Evolutionary conservation across 2,329 filamentous ascomycete species (phyloP).

Genomic region (Trichoderma breve): DNA sequence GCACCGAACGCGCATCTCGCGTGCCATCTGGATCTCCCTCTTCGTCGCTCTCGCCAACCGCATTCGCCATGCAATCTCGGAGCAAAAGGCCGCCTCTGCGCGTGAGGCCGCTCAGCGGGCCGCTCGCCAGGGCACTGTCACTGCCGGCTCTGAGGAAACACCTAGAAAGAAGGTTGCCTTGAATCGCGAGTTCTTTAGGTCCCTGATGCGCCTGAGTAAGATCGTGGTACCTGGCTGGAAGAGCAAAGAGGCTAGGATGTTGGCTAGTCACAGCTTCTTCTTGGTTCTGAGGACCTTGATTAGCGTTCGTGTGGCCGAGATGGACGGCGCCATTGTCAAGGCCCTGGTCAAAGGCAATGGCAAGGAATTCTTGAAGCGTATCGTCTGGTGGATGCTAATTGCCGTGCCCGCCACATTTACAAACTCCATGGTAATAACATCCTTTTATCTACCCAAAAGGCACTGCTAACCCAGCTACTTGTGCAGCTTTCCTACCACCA

Average conservation of each 20-base stretch:
- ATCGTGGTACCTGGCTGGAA: conserved; percentile 90
- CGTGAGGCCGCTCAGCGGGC: conserved; percentile 60
- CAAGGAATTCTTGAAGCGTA: conserved; percentile 80
- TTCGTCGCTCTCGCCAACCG: conserved; percentile 80
- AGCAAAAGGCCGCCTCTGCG: conserved; percentile 81
- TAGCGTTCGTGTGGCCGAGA: conserved; percentile 90
- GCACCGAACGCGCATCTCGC: conserved; percentile 79
- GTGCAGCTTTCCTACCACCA: conserved; percentile 88
- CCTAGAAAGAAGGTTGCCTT: conserved; percentile 81
- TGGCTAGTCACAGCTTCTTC: conserved; percentile 91
- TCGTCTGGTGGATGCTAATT: conserved; percentile 98
- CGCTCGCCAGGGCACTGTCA: conserved; percentile 49
- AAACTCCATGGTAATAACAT: conserved; percentile 81
- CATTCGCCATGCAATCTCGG: conserved; percentile 84
- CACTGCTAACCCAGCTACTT: not conserved
- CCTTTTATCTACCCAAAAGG: not conserved
- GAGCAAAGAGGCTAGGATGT: conserved; percentile 80
- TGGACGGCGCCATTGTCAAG: conserved; percentile 92
- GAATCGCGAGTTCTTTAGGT: conserved; percentile 78
- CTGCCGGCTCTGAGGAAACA: conserved; percentile 35
- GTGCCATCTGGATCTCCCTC: conserved; percentile 78
- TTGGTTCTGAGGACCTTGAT: conserved; percentile 86
- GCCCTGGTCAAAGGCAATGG: conserved; percentile 88
- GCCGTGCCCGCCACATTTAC: conserved; percentile 95
- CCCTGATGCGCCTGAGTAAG: conserved; percentile 70